Evolutionary conservation across 257 asterid genomes (phyloP).

Genomic region (Nicotiana undulata): DNA sequence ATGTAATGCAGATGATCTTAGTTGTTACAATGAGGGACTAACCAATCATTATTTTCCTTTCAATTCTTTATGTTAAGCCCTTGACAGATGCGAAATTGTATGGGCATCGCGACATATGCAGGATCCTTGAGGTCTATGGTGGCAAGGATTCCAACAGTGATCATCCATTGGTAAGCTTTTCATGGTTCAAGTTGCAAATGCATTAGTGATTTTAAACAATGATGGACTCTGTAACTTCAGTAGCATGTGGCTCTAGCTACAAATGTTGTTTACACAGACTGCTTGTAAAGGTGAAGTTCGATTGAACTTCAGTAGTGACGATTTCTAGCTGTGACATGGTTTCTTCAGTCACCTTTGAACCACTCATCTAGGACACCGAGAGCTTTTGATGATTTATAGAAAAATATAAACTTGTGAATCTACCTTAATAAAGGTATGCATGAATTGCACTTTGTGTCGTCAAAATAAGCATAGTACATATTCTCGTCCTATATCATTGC

Average conservation of each 20-base stretch:
- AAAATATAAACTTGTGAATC: neutral
- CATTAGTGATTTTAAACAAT: neutral
- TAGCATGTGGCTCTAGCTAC: neutral
- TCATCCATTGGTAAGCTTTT: conserved; percentile 33
- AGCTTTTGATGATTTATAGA: neutral
- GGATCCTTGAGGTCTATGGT: conserved; percentile 55
- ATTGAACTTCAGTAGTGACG: neutral
- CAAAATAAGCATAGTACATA: neutral
- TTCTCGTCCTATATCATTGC: neutral
- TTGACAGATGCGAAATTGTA: conserved; percentile 51
- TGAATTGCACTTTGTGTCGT: neutral
- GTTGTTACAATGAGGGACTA: neutral
- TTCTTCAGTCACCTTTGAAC: neutral
- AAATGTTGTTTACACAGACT: neutral
- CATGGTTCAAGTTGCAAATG: neutral
- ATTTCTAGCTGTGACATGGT: neutral
- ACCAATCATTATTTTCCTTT: neutral
- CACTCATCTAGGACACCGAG: no score
- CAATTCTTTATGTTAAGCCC: conserved; percentile 26
- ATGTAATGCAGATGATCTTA: neutral
- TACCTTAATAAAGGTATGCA: neutral
- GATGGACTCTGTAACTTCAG: neutral
- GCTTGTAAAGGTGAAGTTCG: neutral
- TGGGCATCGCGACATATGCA: conserved; percentile 54
- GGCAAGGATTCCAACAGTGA: conserved; percentile 40